These are phyloP conservation scores for Leishmania mexicana DNA, from an alignment of 208 protist species.

Conservation along the genomic window DNA sequence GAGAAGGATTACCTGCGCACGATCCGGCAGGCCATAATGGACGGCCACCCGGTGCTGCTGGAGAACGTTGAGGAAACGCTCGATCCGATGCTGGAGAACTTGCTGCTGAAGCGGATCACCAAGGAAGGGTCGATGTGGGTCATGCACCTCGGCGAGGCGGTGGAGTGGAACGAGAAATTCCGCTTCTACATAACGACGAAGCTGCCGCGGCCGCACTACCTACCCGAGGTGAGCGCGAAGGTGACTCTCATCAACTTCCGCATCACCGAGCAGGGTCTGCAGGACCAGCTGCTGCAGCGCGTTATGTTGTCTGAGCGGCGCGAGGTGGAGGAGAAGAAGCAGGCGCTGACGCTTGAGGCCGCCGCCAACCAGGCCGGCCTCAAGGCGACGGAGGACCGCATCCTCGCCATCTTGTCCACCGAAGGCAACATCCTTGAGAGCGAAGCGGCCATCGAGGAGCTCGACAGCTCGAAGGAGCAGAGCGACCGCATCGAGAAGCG, in stretches of 20 bases:
- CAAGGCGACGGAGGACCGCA: constrained; percentile 91
- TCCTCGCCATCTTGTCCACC: constrained; percentile 90
- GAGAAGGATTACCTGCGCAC: constrained; percentile 84
- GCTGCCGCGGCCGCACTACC: constrained; percentile 97
- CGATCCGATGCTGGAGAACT: constrained; percentile 97
- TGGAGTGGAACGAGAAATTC: constrained; percentile 97
- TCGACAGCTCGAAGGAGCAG: constrained; percentile 95
- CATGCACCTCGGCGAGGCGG: constrained; percentile 96
- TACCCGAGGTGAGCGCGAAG: constrained; percentile 97
- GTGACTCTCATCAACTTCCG: constrained; percentile 97
- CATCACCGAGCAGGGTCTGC: constrained; percentile 96
- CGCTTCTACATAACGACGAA: constrained; percentile 98
- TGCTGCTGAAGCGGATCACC: constrained; percentile 95
- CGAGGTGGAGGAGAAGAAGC: constrained; percentile 97
- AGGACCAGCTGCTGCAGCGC: constrained; percentile 96
- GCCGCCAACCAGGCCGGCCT: constrained; percentile 90
- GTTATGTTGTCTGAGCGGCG: constrained; percentile 95
- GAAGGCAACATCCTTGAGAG: constrained; percentile 95
- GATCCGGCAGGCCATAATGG: constrained; percentile 93
- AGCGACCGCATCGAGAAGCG: constrained; percentile 95
- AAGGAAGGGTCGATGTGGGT: constrained; percentile 86
- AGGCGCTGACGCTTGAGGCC: constrained; percentile 92
- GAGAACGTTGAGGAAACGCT: constrained; percentile 97
- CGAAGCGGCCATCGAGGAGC: constrained; percentile 94
- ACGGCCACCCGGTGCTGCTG: constrained; percentile 94